These are phyloP conservation scores for Bolboschoenoplectus hybrid DNA, from an alignment of 202 grass and related monocot genomes.

Conservation along the genomic window DNA sequence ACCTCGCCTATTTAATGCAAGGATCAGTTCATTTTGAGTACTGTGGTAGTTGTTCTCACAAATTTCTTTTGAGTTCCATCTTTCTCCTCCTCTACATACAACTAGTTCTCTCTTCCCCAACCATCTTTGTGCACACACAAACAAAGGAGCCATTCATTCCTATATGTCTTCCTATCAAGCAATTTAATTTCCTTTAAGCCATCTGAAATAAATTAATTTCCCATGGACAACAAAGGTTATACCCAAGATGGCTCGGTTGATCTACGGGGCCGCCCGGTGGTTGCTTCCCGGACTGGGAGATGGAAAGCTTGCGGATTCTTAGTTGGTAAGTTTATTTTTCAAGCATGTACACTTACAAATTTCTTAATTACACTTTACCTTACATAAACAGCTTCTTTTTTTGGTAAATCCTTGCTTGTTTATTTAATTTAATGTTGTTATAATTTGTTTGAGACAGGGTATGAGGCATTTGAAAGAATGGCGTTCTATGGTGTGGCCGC, in stretches of 20 bases:
- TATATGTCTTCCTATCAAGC: neutral
- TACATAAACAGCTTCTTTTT: neutral
- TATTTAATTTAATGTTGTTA: neutral
- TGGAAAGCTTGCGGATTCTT: conserved; percentile 78
- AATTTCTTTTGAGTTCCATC: neutral
- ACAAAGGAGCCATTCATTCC: neutral
- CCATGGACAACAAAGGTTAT: conserved; percentile 45
- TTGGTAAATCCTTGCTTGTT: neutral
- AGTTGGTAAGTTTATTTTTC: conserved; percentile 46
- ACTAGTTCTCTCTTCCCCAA: conserved; percentile 13
- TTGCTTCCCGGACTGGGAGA: conserved; percentile 58
- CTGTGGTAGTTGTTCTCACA: conserved; percentile 14
- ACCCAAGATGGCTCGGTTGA: conserved; percentile 72
- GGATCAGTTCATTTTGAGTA: neutral
- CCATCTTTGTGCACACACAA: neutral
- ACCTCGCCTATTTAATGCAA: neutral
- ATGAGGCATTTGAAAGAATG: conserved; percentile 82
- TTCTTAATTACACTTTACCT: neutral
- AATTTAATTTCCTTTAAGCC: too few relatives aligned
- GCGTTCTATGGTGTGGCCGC: conserved; percentile 78
- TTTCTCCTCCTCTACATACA: neutral
- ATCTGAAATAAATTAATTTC: neutral
- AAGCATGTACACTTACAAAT: neutral
- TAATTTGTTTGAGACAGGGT: conserved; percentile 39
- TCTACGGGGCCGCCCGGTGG: conserved; percentile 51